Conservation (phyloP, 805 yeast species). For the Candida wancherniae region DNA sequence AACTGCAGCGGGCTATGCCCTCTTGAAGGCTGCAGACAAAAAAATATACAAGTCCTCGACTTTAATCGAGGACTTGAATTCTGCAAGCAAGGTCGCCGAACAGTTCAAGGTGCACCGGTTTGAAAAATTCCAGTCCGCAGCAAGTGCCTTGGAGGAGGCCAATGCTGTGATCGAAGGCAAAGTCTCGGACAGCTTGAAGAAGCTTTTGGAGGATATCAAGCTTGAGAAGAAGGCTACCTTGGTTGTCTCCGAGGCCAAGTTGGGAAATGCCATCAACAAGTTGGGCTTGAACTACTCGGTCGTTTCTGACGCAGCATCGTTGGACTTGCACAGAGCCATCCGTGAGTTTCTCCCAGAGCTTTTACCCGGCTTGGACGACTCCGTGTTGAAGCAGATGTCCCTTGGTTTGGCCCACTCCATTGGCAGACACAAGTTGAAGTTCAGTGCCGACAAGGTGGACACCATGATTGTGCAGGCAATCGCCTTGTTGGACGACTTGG, state of each 20-base stretch:
- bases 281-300: conserved; percentile 82
- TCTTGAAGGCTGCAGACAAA: conserved; percentile 95
- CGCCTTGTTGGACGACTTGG: conserved; percentile 92
- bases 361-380: conserved; percentile 86
- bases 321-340: conserved; percentile 92
- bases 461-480: conserved; percentile 99
- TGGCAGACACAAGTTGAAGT: conserved; percentile 97
- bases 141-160: conserved; percentile 94
- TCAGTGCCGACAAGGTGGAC: conserved; percentile 97
- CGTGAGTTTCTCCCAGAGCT: conserved; percentile 91
- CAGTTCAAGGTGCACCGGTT: conserved; percentile 94
- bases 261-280: conserved; percentile 95
- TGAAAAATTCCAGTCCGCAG: conserved; percentile 91
- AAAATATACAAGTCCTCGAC: conserved; percentile 84
- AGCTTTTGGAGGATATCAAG: conserved; percentile 69
- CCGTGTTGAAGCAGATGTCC: conserved; percentile 88
- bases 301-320: conserved; percentile 90
- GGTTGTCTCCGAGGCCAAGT: conserved; percentile 90
- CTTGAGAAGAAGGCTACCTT: conserved; percentile 80
- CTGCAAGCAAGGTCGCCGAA: conserved; percentile 79
- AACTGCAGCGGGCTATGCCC: conserved; percentile 98
- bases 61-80: conserved; percentile 69
- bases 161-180: conserved; percentile 89
- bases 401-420: conserved; percentile 97
- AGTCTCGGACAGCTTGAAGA: conserved; percentile 79